Evolutionary conservation across 2,329 filamentous ascomycete species (phyloP).

Genomic region (Fusarium redolens): DNA sequence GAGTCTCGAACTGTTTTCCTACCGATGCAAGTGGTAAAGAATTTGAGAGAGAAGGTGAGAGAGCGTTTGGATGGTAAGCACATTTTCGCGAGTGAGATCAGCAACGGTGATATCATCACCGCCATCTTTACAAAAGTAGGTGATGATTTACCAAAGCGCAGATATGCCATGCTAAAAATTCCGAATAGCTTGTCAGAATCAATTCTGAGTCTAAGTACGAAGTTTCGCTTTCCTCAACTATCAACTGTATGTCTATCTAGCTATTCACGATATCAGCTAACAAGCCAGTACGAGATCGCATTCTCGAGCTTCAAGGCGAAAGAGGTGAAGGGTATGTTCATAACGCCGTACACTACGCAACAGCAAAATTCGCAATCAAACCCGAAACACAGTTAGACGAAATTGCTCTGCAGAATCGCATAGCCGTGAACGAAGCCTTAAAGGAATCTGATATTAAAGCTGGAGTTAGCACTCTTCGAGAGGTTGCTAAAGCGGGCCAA

Average conservation of each 20-base stretch:
- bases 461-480: not conserved
- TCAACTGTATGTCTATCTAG: not conserved
- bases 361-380: not conserved
- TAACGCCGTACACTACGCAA: not conserved
- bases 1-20: not conserved
- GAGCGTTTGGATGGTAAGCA: not conserved
- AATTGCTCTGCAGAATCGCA: not conserved
- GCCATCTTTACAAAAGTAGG: slow-evolving; percentile 4
- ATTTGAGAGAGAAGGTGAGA: not conserved
- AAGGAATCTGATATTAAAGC: not conserved
- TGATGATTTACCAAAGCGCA: rapidly evolving
- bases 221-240: not conserved
- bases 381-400: not conserved
- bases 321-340: not conserved
- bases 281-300: slow-evolving; percentile 1
- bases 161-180: rapidly evolving
- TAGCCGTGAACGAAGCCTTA: not conserved
- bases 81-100: not conserved
- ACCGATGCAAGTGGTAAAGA: not conserved
- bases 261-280: rapidly evolving
- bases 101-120: slow-evolving; percentile 6
- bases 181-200: not conserved
- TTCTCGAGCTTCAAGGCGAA: not conserved
- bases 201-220: not conserved
- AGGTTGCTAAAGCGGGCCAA: not conserved